phyloP scores from a whole-genome alignment of 495 filamentous ascomycete species.

The Amniculicola lignicola region DNA sequence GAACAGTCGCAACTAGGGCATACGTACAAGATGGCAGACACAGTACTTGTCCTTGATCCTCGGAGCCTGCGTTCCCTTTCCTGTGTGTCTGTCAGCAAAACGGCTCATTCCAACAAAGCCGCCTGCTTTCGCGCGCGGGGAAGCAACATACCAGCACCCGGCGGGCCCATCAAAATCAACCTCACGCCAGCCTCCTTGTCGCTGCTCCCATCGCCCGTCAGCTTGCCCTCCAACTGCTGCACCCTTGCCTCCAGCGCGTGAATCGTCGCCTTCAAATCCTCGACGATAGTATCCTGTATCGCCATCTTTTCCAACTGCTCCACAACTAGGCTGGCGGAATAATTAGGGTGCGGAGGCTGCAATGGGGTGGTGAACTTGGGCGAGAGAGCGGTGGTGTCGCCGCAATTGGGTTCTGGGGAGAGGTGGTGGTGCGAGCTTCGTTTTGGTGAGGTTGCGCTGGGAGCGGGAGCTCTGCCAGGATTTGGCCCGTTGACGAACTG shows the following conservation, averaged over 20 bases:
- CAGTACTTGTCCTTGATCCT: constrained; percentile 97
- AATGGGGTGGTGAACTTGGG: too few species aligned
- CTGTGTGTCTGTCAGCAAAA: constrained; percentile 48
- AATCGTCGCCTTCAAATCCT: constrained; percentile 55
- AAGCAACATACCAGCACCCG: constrained; percentile 77
- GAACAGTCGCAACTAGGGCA: too few species aligned
- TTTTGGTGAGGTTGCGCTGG: constrained; percentile 19
- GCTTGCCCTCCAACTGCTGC: constrained; percentile 66
- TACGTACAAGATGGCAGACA: constrained; percentile 88
- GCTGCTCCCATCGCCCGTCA: constrained; percentile 49
- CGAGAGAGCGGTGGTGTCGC: constrained; percentile 14
- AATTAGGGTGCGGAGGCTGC: too few species aligned
- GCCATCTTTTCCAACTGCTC: too few species aligned
- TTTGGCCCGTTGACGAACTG: too few species aligned
- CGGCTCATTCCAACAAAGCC: constrained; percentile 9
- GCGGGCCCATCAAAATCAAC: constrained; percentile 97
- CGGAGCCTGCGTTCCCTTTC: constrained; percentile 98
- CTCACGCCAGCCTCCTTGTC: constrained; percentile 60
- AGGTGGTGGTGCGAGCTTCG: not conserved
- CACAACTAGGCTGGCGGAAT: too few species aligned
- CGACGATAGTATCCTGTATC: constrained; percentile 36
- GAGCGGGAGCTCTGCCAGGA: constrained; percentile 11
- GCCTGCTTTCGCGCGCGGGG: not conserved
- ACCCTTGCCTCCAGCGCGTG: constrained; percentile 80
- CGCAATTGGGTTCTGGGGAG: constrained; percentile 20